phyloP scores from a whole-genome alignment of 2,329 filamentous ascomycete species.

The Monosporascus ibericus region DNA sequence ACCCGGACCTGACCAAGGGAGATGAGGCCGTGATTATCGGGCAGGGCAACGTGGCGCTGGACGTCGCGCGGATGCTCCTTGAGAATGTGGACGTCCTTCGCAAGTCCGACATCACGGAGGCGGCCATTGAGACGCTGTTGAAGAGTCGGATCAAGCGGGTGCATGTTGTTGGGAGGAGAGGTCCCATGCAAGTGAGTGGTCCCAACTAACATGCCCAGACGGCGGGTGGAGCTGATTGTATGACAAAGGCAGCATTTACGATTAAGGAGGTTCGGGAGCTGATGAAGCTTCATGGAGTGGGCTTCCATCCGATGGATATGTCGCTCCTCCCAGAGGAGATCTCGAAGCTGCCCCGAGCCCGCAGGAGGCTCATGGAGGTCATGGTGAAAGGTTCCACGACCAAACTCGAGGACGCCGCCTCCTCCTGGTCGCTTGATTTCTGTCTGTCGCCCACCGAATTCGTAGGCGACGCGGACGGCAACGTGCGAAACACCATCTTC shows the following conservation, averaged over 20 bases:
- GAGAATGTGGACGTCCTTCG: slow-evolving; percentile 66
- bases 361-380: slow-evolving; percentile 73
- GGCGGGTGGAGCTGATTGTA: background rate
- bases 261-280: slow-evolving; percentile 92
- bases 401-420: slow-evolving; percentile 41
- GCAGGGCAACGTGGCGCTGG: slow-evolving; percentile 92
- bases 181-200: slow-evolving; percentile 69
- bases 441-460: slow-evolving; percentile 74
- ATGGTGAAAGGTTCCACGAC: slow-evolving; percentile 66
- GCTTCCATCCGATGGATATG: slow-evolving; percentile 63
- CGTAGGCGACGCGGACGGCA: slow-evolving; percentile 38
- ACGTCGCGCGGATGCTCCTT: slow-evolving; percentile 84
- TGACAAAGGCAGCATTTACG: slow-evolving; percentile 72
- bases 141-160: slow-evolving; percentile 72
- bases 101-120: slow-evolving; percentile 83
- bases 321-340: slow-evolving; percentile 62
- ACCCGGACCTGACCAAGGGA: slow-evolving; percentile 66
- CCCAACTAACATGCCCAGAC: background rate
- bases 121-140: slow-evolving; percentile 68
- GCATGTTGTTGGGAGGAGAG: slow-evolving; percentile 80
- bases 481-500: slow-evolving; percentile 63
- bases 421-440: slow-evolving; percentile 80
- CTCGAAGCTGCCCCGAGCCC: slow-evolving; percentile 65
- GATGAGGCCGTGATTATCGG: slow-evolving; percentile 86
- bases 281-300: slow-evolving; percentile 66